Evolutionary conservation across 2,329 filamentous ascomycete genomes (phyloP).

Genomic region (Phaeosphaeria sp.): DNA sequence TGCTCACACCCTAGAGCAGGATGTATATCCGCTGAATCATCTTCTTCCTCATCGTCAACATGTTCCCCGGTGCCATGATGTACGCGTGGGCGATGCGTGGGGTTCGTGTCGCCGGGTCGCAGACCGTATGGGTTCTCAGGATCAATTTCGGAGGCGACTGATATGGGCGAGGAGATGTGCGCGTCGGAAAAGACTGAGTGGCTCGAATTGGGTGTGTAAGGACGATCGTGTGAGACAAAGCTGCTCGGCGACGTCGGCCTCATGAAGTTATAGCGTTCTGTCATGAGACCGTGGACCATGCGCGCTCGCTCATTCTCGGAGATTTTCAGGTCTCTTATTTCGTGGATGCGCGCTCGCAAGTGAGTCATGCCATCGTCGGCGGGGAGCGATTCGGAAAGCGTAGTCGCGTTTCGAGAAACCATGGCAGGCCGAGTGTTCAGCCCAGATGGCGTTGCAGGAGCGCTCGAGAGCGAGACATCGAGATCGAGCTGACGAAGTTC

Average conservation of each 20-base stretch:
- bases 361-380: slow-evolving; percentile 59
- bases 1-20: slow-evolving; percentile 78
- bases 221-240: slow-evolving; percentile 47
- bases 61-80: slow-evolving; percentile 43
- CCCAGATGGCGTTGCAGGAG: slow-evolving; percentile 26
- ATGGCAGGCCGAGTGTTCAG: slow-evolving; percentile 12
- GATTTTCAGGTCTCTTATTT: slow-evolving; percentile 52
- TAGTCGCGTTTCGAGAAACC: slow-evolving; percentile 29
- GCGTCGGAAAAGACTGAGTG: slow-evolving; percentile 43
- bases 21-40: slow-evolving; percentile 57
- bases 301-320: slow-evolving; percentile 58
- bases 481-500: slow-evolving; percentile 35
- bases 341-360: slow-evolving; percentile 55
- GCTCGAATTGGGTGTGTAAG: slow-evolving; percentile 46
- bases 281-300: slow-evolving; percentile 58
- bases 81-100: slow-evolving; percentile 35
- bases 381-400: slow-evolving; percentile 50
- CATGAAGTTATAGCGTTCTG: slow-evolving; percentile 52
- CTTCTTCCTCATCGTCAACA: slow-evolving; percentile 53
- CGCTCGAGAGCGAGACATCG: slow-evolving; percentile 28
- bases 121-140: slow-evolving; percentile 44
- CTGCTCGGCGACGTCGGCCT: slow-evolving; percentile 48
- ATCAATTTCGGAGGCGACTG: slow-evolving; percentile 41
- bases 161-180: slow-evolving; percentile 43
- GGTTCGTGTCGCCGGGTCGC: slow-evolving; percentile 38